Conservation (phyloP, 352 stramenopile species). For the Globisporangium solare region DNA sequence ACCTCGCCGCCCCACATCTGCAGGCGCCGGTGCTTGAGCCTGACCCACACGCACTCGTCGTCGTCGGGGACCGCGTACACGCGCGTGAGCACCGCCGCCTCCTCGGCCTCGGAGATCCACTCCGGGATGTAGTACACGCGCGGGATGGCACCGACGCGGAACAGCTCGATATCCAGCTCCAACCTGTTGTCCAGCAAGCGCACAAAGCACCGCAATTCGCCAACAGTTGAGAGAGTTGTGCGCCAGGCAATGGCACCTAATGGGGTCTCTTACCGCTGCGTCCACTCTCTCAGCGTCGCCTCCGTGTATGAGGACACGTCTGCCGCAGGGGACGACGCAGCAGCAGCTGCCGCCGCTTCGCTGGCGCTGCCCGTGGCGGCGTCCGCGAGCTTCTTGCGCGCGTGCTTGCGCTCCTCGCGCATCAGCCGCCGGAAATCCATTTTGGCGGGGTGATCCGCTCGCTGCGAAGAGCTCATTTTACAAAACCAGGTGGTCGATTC, state of each 20-base stretch:
- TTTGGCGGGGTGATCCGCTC: not conserved
- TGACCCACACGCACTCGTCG: constrained; percentile 40
- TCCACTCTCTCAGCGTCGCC: constrained; percentile 22
- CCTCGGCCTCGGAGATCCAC: constrained; percentile 55
- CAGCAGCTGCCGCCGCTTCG: not conserved
- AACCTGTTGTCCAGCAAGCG: constrained; percentile 5
- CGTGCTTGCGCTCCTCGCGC: constrained; percentile 42
- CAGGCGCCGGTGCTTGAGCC: constrained; percentile 56
- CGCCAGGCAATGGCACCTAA: not conserved
- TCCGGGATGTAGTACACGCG: constrained; percentile 59
- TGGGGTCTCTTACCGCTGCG: constrained; percentile 15
- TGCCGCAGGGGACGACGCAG: no score
- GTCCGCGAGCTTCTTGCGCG: constrained; percentile 18
- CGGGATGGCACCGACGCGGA: constrained; percentile 30
- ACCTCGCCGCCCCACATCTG: constrained; percentile 73
- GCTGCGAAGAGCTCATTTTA: not conserved
- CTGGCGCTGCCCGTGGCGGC: not conserved
- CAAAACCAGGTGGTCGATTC: not conserved
- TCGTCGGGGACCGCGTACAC: constrained; percentile 40
- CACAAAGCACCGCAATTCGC: not conserved
- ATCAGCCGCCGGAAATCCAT: constrained; percentile 59
- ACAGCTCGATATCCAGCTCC: constrained; percentile 28
- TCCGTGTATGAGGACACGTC: not conserved
- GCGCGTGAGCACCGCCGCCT: constrained; percentile 46
- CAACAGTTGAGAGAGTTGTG: not conserved